These are phyloP conservation scores for Ashbya aceris DNA, from an alignment of 1,139 yeast genomes.

Conservation along the genomic window DNA sequence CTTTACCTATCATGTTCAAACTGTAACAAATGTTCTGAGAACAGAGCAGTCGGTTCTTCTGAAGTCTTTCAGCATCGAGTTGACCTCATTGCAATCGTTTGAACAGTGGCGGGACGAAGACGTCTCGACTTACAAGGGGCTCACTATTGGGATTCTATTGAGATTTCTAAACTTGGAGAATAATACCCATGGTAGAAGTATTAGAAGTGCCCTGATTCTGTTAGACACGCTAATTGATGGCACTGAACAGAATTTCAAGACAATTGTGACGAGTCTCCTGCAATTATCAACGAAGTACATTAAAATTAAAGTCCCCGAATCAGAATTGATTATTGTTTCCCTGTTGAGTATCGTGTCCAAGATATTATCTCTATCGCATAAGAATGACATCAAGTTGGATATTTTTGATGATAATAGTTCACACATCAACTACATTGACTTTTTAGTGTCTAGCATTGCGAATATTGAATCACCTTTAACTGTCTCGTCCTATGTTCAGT, in stretches of 20 bases:
- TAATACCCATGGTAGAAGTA: constrained; percentile 27
- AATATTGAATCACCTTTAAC: constrained; percentile 26
- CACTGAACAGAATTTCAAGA: constrained; percentile 42
- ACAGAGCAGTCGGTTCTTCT: constrained; percentile 37
- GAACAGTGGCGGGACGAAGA: constrained; percentile 35
- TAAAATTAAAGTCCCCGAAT: constrained; percentile 17
- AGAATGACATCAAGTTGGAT: constrained; percentile 24
- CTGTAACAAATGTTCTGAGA: constrained; percentile 42
- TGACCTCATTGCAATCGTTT: constrained; percentile 40
- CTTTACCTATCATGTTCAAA: constrained; percentile 48
- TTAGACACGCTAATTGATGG: constrained; percentile 45
- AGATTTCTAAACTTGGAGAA: constrained; percentile 34
- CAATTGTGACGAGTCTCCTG: constrained; percentile 31
- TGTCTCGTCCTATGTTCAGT: constrained; percentile 26
- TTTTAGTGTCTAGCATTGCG: constrained; percentile 26
- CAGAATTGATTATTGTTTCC: constrained; percentile 27
- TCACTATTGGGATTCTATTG: constrained; percentile 40
- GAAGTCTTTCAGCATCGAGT: constrained; percentile 44
- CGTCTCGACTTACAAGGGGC: constrained; percentile 53
- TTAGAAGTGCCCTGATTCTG: constrained; percentile 35
- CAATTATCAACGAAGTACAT: constrained; percentile 28
- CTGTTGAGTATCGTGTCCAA: constrained; percentile 26
- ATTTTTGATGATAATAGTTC: constrained; percentile 28
- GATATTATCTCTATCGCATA: constrained; percentile 25
- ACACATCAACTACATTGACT: constrained; percentile 28